Conservation (phyloP, 176 grass and related monocot species). For the Elymus sibiricus region DNA sequence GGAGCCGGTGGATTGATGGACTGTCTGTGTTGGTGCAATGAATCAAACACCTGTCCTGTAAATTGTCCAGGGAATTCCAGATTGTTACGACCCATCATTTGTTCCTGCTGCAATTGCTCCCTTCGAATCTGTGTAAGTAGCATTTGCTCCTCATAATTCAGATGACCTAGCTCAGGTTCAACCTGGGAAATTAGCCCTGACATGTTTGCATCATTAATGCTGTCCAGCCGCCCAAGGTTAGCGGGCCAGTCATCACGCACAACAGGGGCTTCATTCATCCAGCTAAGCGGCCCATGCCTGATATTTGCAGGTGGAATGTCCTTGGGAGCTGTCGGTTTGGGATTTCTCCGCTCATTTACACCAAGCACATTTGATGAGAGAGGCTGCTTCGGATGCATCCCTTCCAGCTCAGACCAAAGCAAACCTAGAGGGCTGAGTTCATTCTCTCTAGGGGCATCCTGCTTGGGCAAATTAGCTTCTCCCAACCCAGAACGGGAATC, state of each 20-base stretch:
- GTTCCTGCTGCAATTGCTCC: slow-evolving; percentile 70
- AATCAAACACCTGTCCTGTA: slow-evolving; percentile 42
- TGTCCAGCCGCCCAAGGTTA: slow-evolving; percentile 48
- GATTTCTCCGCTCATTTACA: slow-evolving; percentile 39
- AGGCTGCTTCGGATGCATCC: slow-evolving; percentile 73
- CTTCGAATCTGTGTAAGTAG: slow-evolving; percentile 60
- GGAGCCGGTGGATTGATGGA: slow-evolving; percentile 51
- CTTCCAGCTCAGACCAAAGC: slow-evolving; percentile 96
- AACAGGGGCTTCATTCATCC: slow-evolving; percentile 40
- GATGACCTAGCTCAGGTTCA: slow-evolving; percentile 64
- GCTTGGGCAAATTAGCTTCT: slow-evolving; percentile 45
- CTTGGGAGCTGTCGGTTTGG: slow-evolving; percentile 42
- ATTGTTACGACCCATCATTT: slow-evolving; percentile 58
- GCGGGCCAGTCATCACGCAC: slow-evolving; percentile 42
- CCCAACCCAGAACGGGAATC: slow-evolving; percentile 36
- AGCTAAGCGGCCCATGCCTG: slow-evolving; percentile 41
- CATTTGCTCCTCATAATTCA: slow-evolving; percentile 72
- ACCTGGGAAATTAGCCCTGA: slow-evolving; percentile 34
- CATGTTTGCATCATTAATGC: slow-evolving; percentile 52
- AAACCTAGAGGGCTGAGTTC: slow-evolving; percentile 87
- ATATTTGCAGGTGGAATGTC: slow-evolving; percentile 50
- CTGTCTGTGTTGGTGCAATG: slow-evolving; percentile 47
- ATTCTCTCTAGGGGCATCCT: slow-evolving; percentile 45
- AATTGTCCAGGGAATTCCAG: slow-evolving; percentile 53
- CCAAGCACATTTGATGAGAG: slow-evolving; percentile 73